phyloP scores from a whole-genome alignment of 371 early-diverging fungal species.

The Mucor irregularis region DNA sequence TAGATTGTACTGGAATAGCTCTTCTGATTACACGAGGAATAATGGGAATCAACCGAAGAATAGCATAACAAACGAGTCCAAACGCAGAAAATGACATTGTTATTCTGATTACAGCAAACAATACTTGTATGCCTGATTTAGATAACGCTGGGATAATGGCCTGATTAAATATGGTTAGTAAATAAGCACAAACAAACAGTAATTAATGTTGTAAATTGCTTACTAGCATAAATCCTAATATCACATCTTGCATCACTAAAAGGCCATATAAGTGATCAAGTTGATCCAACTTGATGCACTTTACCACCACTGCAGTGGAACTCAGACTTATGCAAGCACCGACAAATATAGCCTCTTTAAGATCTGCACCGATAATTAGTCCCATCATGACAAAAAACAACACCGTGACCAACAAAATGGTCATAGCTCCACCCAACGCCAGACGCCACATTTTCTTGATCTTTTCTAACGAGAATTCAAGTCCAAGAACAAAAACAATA shows the following conservation, averaged over 20 bases:
- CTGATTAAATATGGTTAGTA: constrained; percentile 15
- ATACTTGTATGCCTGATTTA: constrained; percentile 46
- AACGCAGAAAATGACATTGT: constrained; percentile 42
- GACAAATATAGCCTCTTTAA: constrained; percentile 53
- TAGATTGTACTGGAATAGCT: constrained; percentile 24
- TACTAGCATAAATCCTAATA: constrained; percentile 63
- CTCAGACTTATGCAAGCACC: constrained; percentile 57
- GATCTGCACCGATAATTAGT: constrained; percentile 32
- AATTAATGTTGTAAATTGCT: background rate
- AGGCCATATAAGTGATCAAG: constrained; percentile 50
- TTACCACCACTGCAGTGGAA: constrained; percentile 59
- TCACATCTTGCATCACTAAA: constrained; percentile 63
- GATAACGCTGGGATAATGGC: constrained; percentile 61
- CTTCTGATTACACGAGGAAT: constrained; percentile 22
- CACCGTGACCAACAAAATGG: constrained; percentile 47
- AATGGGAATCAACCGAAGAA: constrained; percentile 31
- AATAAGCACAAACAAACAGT: background rate
- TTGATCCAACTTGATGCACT: constrained; percentile 49
- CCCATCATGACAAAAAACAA: constrained; percentile 43
- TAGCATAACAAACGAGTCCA: constrained; percentile 35
- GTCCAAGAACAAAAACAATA: constrained; percentile 61
- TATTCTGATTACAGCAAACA: constrained; percentile 36
- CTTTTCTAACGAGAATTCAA: constrained; percentile 61
- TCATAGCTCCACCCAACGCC: constrained; percentile 50
- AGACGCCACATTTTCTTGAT: constrained; percentile 56